Evolutionary conservation across 352 stramenopile genomes (phyloP), one percentile per base, ranked within the genome.

Genomic region (Phytophthora fragariaefolia): DNA sequence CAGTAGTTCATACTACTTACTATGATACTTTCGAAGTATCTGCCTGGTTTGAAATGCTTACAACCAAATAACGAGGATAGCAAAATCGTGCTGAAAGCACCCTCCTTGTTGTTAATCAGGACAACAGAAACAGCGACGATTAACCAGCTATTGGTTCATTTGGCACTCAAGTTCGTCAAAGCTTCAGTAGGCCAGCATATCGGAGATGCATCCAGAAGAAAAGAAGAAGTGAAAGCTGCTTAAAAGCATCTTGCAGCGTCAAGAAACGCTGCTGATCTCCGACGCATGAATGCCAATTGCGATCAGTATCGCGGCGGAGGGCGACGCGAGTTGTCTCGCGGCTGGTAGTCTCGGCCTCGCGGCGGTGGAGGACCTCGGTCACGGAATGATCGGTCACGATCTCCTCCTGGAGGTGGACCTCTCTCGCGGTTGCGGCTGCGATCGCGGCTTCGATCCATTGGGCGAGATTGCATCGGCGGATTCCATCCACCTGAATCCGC

Each of bases 371-470:
- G 63, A 26, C 58, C 74, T 51, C 73, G 66, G 53, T 75, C 68
- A 42, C 75, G 63, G 22, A 74, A 76, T 40, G 54, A 65, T 23
- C 69, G 73, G 55, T 76, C 69, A 60, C 69, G 65, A 69, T 74
- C 58, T 32, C 65, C 62, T 18, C 45, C 62, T 48, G 57, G 27
- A 47, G 56, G 57, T 30, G 59, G 58, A 6, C 49, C 60, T 51
- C 72, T 67, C 17, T 79, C 67, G 6, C 79, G 79, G 30, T 80
- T 79, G 20, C 79, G 76, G 26, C 65, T 74, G 10, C 82, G 82
- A 54, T 85, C 76, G 23, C 80, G 82, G 34, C 74, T 83, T 38
- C 78, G 82, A 56, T 83, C 77, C 62, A 73, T 74, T 32, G 77
- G 57, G 32, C 58, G 63, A 18, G 63, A 52, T 54, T 74, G 61